phyloP scores from a whole-genome alignment of 306 rosid genomes.

The Cucurbita pepo region DNA sequence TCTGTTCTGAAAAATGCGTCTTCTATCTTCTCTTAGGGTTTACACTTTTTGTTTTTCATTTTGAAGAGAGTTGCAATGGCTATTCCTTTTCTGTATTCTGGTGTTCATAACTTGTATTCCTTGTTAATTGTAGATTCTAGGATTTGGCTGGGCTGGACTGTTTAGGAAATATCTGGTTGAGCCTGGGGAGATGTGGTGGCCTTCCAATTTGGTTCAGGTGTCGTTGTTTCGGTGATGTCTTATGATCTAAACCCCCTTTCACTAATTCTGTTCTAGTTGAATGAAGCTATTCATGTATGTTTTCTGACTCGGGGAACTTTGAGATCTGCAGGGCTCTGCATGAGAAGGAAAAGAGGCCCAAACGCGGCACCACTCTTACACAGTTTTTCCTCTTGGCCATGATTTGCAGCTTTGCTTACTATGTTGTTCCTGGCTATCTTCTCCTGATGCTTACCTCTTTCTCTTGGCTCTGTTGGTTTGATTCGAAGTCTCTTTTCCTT shows the following conservation, averaged over 20 bases:
- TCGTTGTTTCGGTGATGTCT: conserved; percentile 46
- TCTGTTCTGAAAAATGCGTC: background rate
- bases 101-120: background rate
- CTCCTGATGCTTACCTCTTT: conserved; percentile 37
- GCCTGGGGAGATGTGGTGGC: conserved; percentile 89
- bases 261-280: background rate
- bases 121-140: conserved; percentile 21
- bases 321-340: conserved; percentile 50
- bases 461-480: conserved; percentile 67
- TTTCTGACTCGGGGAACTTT: background rate
- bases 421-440: conserved; percentile 53
- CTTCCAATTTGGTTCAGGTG: conserved; percentile 60
- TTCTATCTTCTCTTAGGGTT: background rate
- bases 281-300: background rate
- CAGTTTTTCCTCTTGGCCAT: conserved; percentile 47
- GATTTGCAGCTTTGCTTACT: conserved; percentile 39
- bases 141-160: conserved; percentile 81
- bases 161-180: conserved; percentile 57
- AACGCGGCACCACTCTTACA: conserved; percentile 33
- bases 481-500: conserved; percentile 39
- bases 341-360: conserved; percentile 42
- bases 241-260: background rate
- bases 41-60: background rate
- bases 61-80: background rate
- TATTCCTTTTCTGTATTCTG: background rate